A percentile compares a stretch with the other conserved stretches of the same genome.
phyloP scores from a whole-genome alignment of 176 grass and related monocot genomes.

The Zea luxurians region DNA sequence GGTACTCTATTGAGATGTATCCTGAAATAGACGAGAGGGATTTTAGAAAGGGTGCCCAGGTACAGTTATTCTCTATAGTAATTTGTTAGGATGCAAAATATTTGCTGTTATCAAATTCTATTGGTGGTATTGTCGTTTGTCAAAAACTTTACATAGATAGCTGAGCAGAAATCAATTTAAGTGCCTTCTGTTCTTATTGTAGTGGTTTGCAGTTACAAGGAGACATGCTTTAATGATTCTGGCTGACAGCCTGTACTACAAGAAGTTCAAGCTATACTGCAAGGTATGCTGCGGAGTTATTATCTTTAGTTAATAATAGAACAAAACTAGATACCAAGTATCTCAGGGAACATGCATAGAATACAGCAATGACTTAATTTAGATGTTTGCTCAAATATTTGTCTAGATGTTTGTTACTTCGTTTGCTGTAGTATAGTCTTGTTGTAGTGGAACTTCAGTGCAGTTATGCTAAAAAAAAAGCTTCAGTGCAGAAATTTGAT shows the following conservation, averaged over 20 bases:
- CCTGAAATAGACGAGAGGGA: constrained; percentile 80
- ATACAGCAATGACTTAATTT: constrained; percentile 13
- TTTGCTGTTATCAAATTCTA: constrained; percentile 8
- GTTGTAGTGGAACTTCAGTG: not conserved
- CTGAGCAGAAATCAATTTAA: constrained; percentile 16
- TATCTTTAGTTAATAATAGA: too few species aligned
- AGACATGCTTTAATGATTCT: constrained; percentile 96
- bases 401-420: too few species aligned
- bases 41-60: constrained; percentile 99
- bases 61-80: constrained; percentile 32
- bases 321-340: constrained; percentile 2
- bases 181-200: constrained; percentile 38
- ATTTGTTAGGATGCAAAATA: constrained; percentile 32
- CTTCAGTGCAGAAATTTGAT: constrained; percentile 17
- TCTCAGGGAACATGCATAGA: constrained; percentile 9
- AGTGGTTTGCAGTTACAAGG: constrained; percentile 97
- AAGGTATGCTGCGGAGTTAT: constrained; percentile 51
- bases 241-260: constrained; percentile 86
- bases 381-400: not conserved
- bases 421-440: not conserved
- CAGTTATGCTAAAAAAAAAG: too few species aligned
- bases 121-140: constrained; percentile 25
- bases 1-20: constrained; percentile 76
- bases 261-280: constrained; percentile 97
- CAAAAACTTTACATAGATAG: constrained; percentile 10